A percentile compares a stretch with the other conserved stretches of the same genome.
Conservation (phyloP, 305 asterid species). For the Solanum chacoense region DNA sequence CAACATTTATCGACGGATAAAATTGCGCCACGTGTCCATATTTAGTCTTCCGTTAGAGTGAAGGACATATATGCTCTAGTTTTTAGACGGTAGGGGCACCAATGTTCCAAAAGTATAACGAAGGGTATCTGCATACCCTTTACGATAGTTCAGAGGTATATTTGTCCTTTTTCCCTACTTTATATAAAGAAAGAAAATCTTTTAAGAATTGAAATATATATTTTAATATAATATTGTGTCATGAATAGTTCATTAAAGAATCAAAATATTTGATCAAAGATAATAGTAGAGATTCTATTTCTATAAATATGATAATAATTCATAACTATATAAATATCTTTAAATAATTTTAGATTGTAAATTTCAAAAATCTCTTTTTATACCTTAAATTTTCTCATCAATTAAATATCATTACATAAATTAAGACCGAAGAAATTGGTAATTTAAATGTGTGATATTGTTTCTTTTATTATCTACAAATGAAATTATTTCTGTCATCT, state of each 20-base stretch:
- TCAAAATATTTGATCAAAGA: not conserved
- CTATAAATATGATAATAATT: not conserved
- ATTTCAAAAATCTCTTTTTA: not conserved
- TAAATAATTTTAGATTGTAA: no score
- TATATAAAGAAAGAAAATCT: not conserved
- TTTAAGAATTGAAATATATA: not conserved
- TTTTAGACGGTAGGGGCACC: no score
- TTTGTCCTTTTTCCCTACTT: not conserved
- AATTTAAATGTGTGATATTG: not conserved
- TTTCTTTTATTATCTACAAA: not conserved
- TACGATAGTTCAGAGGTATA: no score
- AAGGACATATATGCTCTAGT: no score
- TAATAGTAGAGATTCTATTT: not conserved
- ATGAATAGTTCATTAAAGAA: not conserved
- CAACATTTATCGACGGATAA: no score
- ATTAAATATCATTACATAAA: not conserved
- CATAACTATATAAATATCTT: no score
- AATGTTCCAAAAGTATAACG: no score
- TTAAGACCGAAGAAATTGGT: fast-evolving
- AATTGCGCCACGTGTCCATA: no score
- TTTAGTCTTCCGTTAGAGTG: no score
- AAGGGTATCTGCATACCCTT: no score
- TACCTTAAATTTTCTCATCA: not conserved
- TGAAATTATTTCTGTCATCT: not conserved
- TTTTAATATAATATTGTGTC: not conserved